Evolutionary conservation across 1,139 yeast genomes (phyloP).

Genomic region (Blastobotrys capitulatus): DNA sequence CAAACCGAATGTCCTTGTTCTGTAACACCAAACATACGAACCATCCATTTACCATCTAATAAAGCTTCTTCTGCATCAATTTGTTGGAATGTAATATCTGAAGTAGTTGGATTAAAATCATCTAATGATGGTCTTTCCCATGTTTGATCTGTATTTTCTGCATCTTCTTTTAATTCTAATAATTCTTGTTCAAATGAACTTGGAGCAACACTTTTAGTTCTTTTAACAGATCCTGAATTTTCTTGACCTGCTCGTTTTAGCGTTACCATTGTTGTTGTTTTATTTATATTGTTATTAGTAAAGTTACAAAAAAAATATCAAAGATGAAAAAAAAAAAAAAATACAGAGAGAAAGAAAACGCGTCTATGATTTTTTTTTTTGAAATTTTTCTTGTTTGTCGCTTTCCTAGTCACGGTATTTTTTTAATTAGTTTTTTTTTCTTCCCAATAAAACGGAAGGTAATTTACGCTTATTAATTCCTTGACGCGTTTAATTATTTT

Average conservation of each 20-base stretch:
- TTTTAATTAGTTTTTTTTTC: too few species aligned
- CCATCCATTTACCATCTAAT: constrained; percentile 44
- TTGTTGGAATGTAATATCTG: constrained; percentile 74
- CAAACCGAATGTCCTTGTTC: constrained; percentile 78
- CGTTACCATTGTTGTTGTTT: constrained; percentile 2
- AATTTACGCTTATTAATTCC: too few species aligned
- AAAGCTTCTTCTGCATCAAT: constrained; percentile 88
- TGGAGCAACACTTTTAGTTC: constrained; percentile 19
- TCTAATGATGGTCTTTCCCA: constrained; percentile 60
- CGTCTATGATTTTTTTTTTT: not conserved
- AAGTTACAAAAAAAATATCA: not conserved
- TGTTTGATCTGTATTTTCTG: constrained; percentile 39
- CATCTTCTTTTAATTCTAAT: constrained; percentile 6
- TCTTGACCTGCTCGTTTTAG: constrained; percentile 3
- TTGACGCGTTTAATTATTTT: too few species aligned
- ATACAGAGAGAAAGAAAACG: too few species aligned
- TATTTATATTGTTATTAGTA: not conserved
- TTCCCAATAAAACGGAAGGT: too few species aligned
- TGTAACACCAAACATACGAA: constrained; percentile 91
- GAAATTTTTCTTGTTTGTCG: too few species aligned
- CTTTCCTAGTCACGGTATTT: too few species aligned
- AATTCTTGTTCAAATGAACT: constrained; percentile 44
- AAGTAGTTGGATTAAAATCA: constrained; percentile 42
- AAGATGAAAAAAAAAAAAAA: not conserved
- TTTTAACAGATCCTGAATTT: constrained; percentile 11